Evolutionary conservation across 176 grass and related monocot genomes (phyloP).

Genomic region (Thinopyrum elongatum): DNA sequence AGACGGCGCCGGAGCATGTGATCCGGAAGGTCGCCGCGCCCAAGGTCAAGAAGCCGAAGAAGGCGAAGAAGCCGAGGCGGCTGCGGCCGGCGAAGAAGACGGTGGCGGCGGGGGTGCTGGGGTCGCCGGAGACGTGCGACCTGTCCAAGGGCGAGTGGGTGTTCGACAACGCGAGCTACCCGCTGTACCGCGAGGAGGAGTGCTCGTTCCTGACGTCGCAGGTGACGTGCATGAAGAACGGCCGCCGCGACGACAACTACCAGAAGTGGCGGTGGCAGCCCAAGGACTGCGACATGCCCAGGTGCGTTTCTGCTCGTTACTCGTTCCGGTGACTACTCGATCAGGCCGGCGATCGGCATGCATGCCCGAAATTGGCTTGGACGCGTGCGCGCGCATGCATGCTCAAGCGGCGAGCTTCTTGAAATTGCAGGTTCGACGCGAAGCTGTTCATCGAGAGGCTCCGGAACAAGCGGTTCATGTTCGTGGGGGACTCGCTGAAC

Average conservation of each 20-base stretch:
- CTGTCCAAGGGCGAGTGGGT: slow-evolving; percentile 72
- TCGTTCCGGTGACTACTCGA: neutral
- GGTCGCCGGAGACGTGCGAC: slow-evolving; percentile 64
- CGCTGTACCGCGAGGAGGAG: slow-evolving; percentile 70
- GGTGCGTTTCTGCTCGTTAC: slow-evolving; percentile 16
- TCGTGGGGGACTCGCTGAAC: slow-evolving; percentile 93
- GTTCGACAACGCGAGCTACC: slow-evolving; percentile 71
- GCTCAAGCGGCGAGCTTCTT: neutral
- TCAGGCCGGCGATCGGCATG: neutral
- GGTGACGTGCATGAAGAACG: slow-evolving; percentile 91
- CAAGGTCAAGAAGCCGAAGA: neutral
- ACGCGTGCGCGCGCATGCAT: neutral
- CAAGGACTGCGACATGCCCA: slow-evolving; percentile 63
- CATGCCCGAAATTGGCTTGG: neutral
- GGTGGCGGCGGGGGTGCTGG: slow-evolving; percentile 30
- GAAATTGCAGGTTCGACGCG: slow-evolving; percentile 56
- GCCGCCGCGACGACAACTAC: slow-evolving; percentile 81
- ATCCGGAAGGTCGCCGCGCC: neutral
- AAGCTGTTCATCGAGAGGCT: slow-evolving; percentile 76
- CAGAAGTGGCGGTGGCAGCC: slow-evolving; percentile 95
- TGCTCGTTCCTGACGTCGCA: slow-evolving; percentile 80
- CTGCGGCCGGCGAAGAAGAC: slow-evolving; percentile 41
- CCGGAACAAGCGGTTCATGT: slow-evolving; percentile 73
- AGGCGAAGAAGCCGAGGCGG: neutral
- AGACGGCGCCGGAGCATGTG: neutral